Percentiles rank a stretch among this genome's conserved stretches.
phyloP scores from a whole-genome alignment of 768 basidiomycete genomes.

The Phlebiopsis gigantea region DNA sequence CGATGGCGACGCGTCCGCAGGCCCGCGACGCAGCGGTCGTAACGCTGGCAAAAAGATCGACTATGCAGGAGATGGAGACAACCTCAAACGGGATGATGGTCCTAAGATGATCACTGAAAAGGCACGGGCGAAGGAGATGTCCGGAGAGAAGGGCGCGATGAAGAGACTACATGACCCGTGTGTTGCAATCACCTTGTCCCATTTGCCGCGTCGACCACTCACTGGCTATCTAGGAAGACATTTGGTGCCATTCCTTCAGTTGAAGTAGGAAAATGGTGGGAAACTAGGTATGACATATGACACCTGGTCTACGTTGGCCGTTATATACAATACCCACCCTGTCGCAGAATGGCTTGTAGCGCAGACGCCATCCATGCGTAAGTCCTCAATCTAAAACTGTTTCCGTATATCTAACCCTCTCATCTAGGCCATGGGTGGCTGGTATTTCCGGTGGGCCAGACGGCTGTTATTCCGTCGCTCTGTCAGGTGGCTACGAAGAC shows the following conservation, averaged over 20 bases:
- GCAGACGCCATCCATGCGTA: conserved; percentile 82
- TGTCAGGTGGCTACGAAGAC: conserved; percentile 87
- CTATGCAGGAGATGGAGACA: conserved; percentile 42
- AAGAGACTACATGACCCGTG: conserved; percentile 46
- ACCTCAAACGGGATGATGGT: conserved; percentile 7
- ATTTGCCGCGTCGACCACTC: not conserved
- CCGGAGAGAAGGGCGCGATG: conserved; percentile 21
- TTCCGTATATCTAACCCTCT: not conserved
- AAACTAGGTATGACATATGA: conserved; percentile 45
- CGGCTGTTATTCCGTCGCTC: conserved; percentile 81
- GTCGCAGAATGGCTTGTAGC: conserved; percentile 54
- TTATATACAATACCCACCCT: not conserved
- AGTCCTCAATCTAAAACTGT: conserved; percentile 23
- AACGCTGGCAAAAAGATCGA: conserved; percentile 54
- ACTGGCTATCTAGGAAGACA: conserved; percentile 46
- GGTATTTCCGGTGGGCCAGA: conserved; percentile 66
- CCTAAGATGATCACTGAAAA: conserved; percentile 11
- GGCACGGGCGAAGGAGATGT: conserved; percentile 20
- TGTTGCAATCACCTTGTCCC: conserved; percentile 19
- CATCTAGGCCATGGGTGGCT: conserved; percentile 68
- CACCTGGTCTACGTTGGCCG: not conserved
- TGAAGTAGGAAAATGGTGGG: conserved; percentile 81
- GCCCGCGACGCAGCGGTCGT: conserved; percentile 61
- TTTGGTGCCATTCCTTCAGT: conserved; percentile 81
- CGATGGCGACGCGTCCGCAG: conserved; percentile 16